A percentile compares a stretch with the other conserved stretches of the same genome.
These are phyloP conservation scores for Hypoxylon sp. DNA, from an alignment of 2,329 filamentous ascomycete species.

Conservation along the genomic window DNA sequence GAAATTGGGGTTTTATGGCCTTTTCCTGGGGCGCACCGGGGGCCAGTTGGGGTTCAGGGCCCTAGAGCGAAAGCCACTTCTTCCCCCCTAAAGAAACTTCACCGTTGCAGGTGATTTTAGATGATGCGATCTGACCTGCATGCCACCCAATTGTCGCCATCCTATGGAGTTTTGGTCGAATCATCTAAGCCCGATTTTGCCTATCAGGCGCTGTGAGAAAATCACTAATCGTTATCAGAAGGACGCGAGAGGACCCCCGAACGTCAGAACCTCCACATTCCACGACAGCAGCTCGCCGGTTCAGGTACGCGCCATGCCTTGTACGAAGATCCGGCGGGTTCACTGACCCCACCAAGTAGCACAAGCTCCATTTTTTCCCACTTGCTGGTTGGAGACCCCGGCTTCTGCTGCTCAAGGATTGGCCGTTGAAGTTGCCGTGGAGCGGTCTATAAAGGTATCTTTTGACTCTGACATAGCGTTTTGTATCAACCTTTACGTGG, in stretches of 20 bases:
- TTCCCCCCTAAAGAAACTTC: slow-evolving; percentile 16
- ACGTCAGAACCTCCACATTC: slow-evolving; percentile 29
- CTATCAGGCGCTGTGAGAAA: slow-evolving; percentile 1
- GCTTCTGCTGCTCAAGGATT: slow-evolving; percentile 14
- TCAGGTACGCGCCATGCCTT: slow-evolving; percentile 39
- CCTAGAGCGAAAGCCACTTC: slow-evolving; percentile 17
- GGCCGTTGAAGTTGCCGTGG: slow-evolving; percentile 10
- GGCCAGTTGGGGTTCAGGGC: not conserved
- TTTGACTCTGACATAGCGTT: slow-evolving; percentile 20
- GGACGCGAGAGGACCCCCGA: slow-evolving; percentile 2
- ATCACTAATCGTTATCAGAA: slow-evolving; percentile 6
- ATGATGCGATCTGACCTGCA: slow-evolving; percentile 43
- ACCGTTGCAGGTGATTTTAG: slow-evolving; percentile 22
- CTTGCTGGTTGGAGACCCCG: slow-evolving; percentile 30
- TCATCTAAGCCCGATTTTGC: slow-evolving; percentile 15
- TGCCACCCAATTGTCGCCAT: slow-evolving; percentile 14
- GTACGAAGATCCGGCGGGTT: slow-evolving; percentile 31
- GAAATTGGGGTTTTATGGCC: slow-evolving; percentile 4
- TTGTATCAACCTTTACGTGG: slow-evolving; percentile 16
- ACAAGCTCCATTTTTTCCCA: slow-evolving; percentile 23
- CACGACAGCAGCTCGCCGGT: slow-evolving; percentile 22
- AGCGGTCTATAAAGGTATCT: slow-evolving; percentile 25
- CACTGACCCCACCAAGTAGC: slow-evolving; percentile 18
- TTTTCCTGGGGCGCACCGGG: not conserved
- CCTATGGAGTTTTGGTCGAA: slow-evolving; percentile 13